Conservation (phyloP, 805 yeast genomes). For the Wickerhamiella sorbophila region DNA sequence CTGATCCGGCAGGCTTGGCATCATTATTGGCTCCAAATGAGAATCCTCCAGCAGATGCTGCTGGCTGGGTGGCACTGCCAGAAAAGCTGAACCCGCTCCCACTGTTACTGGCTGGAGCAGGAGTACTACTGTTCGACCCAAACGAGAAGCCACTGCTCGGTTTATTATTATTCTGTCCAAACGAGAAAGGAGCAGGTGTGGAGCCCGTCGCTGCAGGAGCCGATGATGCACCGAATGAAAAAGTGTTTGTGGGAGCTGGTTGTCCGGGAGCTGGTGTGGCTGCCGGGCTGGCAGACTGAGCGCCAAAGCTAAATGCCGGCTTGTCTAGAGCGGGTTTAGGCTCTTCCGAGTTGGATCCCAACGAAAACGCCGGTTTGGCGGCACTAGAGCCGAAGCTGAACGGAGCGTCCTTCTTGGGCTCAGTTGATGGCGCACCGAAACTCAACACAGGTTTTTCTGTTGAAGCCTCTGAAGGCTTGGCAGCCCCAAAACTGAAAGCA, state of each 20-base stretch:
- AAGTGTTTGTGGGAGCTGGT: too few relatives aligned
- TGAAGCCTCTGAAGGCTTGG: conserved; percentile 1
- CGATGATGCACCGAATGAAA: neutral
- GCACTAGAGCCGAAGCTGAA: conserved; percentile 10
- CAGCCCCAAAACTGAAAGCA: neutral
- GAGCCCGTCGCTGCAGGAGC: neutral
- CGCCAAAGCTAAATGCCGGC: conserved; percentile 8
- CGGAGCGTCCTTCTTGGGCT: too few relatives aligned
- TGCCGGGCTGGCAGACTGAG: too few relatives aligned
- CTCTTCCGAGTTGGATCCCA: conserved; percentile 3
- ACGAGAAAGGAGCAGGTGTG: neutral
- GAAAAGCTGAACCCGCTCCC: too few relatives aligned
- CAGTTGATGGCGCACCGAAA: too few relatives aligned
- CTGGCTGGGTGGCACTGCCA: neutral
- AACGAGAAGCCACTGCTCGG: too few relatives aligned
- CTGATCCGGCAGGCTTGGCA: conserved; percentile 1
- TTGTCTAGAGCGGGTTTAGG: conserved; percentile 4
- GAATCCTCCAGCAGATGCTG: neutral
- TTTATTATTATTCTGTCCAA: neutral
- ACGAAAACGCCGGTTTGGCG: neutral
- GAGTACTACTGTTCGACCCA: too few relatives aligned
- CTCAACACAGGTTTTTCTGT: conserved; percentile 5
- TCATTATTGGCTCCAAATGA: conserved; percentile 1
- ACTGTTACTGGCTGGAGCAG: too few relatives aligned
- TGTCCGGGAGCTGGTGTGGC: too few relatives aligned